A percentile compares a stretch with the other conserved stretches of the same genome.
Conservation (phyloP, 345 rosid species). For the Streptanthus diversifolius region DNA sequence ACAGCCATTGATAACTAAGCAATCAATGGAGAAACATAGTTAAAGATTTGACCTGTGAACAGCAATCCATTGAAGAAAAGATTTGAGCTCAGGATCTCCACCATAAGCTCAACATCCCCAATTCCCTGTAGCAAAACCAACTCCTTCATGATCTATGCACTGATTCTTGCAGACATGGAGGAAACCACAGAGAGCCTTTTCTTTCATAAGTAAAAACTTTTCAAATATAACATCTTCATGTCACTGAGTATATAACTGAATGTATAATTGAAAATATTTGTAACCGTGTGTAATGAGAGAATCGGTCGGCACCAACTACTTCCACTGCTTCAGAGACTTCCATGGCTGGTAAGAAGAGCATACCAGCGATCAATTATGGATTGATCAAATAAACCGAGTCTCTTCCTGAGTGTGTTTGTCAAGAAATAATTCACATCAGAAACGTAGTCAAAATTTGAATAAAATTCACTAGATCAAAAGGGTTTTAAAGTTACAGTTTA, state of each 20-base stretch:
- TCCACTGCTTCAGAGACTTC: conserved; percentile 75
- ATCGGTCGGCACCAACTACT: conserved; percentile 79
- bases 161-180: conserved; percentile 43
- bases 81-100: conserved; percentile 81
- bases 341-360: conserved; percentile 89
- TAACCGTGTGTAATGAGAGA: conserved; percentile 72
- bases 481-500: not conserved
- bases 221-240: not conserved
- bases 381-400: conserved; percentile 81
- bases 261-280: too few species aligned
- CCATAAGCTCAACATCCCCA: conserved; percentile 99
- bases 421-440: not conserved
- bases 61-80: conserved; percentile 90
- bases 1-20: not conserved
- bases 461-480: not conserved
- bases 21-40: not conserved
- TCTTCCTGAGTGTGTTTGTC: conserved; percentile 55
- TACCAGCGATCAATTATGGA: conserved; percentile 78
- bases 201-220: not conserved
- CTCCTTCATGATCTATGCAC: conserved; percentile 36
- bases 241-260: not conserved
- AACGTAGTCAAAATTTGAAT: not conserved
- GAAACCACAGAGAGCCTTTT: conserved; percentile 76
- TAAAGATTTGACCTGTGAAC: conserved; percentile 66
- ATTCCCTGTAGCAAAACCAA: conserved; percentile 77